A percentile compares a stretch with the other conserved stretches of the same genome.
Evolutionary conservation across 371 early-diverging fungal species (phyloP).

Genomic region (Syncephalastrum contaminatum): DNA sequence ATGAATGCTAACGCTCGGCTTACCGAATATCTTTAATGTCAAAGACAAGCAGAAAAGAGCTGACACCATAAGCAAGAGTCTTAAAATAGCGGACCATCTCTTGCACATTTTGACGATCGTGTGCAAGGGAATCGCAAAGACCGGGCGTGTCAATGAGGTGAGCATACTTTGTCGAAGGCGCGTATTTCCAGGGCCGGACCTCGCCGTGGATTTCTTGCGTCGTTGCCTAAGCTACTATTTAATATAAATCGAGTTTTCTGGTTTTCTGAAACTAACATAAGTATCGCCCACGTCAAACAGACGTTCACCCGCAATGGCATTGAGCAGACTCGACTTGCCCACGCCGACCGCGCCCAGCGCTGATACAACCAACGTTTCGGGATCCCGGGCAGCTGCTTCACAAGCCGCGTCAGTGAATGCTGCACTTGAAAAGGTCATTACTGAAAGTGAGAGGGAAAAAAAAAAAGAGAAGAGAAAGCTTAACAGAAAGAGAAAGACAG

Average conservation of each 20-base stretch:
- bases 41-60: constrained; percentile 60
- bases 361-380: constrained; percentile 35
- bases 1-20: neutral
- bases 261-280: constrained; percentile 17
- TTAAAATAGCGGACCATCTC: constrained; percentile 61
- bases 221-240: constrained; percentile 19
- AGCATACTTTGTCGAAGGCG: constrained; percentile 23
- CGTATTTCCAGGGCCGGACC: constrained; percentile 37
- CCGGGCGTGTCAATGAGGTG: constrained; percentile 58
- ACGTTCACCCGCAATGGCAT: constrained; percentile 45
- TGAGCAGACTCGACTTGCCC: constrained; percentile 50
- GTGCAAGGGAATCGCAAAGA: constrained; percentile 49
- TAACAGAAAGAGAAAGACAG: too few species aligned
- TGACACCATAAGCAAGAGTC: constrained; percentile 56
- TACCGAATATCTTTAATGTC: constrained; percentile 55
- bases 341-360: constrained; percentile 45
- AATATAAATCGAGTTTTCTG: neutral
- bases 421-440: constrained; percentile 19
- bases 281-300: constrained; percentile 41
- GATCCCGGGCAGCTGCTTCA: constrained; percentile 17
- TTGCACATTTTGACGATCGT: constrained; percentile 52
- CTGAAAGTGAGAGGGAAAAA: neutral
- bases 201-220: constrained; percentile 30
- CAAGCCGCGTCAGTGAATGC: constrained; percentile 14
- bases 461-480: neutral